Conservation (phyloP, 2,329 filamentous ascomycete species). For the Fusarium brachygibbosum region DNA sequence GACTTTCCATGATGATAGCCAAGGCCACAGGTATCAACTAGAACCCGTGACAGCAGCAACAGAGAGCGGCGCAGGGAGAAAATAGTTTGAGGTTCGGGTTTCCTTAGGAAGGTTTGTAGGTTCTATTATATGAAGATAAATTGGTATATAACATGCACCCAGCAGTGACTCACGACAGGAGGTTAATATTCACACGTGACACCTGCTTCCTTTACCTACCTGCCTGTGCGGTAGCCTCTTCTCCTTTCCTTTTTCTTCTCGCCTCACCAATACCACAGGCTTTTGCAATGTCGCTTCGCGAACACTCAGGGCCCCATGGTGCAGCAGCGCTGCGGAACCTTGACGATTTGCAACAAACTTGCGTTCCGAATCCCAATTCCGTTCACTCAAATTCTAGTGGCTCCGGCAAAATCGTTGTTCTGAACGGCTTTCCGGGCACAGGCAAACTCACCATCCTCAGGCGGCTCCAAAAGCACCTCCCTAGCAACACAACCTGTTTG, state of each 20-base stretch:
- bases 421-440: conserved; percentile 42
- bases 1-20: too few relatives aligned
- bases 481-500: conserved; percentile 19
- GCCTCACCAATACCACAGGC: not conserved
- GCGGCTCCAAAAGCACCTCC: conserved; percentile 19
- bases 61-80: not conserved
- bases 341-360: not conserved
- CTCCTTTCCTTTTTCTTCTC: not conserved
- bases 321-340: not conserved
- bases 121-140: not conserved
- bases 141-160: too few relatives aligned
- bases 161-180: not conserved
- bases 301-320: not conserved
- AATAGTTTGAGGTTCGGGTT: not conserved
- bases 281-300: not conserved
- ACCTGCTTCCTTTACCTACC: not conserved
- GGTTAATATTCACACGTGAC: not conserved
- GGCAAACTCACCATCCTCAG: conserved; percentile 43
- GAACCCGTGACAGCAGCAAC: not conserved
- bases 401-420: conserved; percentile 23
- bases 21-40: too few relatives aligned
- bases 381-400: not conserved
- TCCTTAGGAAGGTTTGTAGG: not conserved
- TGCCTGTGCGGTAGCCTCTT: not conserved
- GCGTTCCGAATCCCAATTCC: not conserved